Percentiles rank a stretch among this genome's conserved stretches.
Evolutionary conservation across 768 basidiomycete species (phyloP).

Genomic region (Phlebiopsis gigantea): DNA sequence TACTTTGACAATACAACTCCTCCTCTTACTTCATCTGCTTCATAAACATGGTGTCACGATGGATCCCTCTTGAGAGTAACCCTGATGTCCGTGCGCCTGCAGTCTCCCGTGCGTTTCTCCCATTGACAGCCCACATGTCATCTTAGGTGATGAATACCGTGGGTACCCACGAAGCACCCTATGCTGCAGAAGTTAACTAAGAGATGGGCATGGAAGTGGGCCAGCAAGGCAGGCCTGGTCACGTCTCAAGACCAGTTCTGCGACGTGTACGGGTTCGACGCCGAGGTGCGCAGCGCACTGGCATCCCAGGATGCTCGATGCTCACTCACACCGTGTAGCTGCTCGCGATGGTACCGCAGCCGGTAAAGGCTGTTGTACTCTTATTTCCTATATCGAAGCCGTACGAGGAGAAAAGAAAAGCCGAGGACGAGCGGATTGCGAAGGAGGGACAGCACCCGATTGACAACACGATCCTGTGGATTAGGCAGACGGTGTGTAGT

Average conservation of each 20-base stretch:
- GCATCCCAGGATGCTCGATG: background rate
- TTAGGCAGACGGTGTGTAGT: constrained; percentile 77
- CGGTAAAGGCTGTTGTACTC: constrained; percentile 79
- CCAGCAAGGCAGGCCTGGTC: constrained; percentile 59
- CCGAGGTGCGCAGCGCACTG: constrained; percentile 39
- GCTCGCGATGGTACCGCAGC: constrained; percentile 61
- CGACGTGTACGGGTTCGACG: constrained; percentile 72
- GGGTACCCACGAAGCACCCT: constrained; percentile 10
- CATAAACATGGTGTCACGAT: constrained; percentile 24
- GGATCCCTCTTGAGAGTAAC: constrained; percentile 82
- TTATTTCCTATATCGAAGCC: constrained; percentile 70
- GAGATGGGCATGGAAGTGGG: constrained; percentile 48
- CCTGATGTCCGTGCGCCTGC: constrained; percentile 45
- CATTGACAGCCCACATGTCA: background rate
- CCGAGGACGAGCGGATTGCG: constrained; percentile 55
- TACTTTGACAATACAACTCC: background rate
- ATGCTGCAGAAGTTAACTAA: background rate
- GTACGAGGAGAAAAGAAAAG: constrained; percentile 43
- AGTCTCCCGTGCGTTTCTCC: background rate
- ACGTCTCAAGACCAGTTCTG: constrained; percentile 46
- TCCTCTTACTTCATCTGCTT: background rate
- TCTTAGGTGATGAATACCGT: constrained; percentile 45
- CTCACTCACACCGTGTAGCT: constrained; percentile 38
- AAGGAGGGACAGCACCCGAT: constrained; percentile 41
- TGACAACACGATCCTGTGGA: constrained; percentile 72